A percentile compares a stretch with the other conserved stretches of the same genome.
Conservation (phyloP, 164 flowering plant species). For the Berberis thunbergii region DNA sequence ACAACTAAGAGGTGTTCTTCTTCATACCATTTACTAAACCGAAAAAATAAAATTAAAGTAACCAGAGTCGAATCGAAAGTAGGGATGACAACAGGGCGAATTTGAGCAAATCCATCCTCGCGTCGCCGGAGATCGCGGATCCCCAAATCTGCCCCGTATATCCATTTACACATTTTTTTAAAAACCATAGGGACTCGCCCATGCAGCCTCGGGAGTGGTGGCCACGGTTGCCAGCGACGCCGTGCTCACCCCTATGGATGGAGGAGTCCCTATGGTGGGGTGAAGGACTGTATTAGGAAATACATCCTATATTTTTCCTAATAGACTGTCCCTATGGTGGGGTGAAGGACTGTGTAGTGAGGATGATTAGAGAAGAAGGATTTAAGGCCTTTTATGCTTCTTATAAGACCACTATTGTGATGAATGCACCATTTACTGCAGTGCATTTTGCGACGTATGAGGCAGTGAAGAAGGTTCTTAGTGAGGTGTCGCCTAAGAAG, state of each 20-base stretch:
- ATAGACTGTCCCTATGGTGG: conserved; percentile 20
- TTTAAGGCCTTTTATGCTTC: conserved; percentile 17
- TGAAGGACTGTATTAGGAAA: too few species aligned
- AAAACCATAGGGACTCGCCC: conserved; percentile 3
- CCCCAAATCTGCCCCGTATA: too few species aligned
- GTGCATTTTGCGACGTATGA: conserved; percentile 24
- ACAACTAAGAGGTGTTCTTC: too few species aligned
- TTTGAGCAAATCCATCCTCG: too few species aligned
- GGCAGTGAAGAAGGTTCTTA: conserved; percentile 18
- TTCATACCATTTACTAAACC: too few species aligned
- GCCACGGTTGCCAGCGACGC: conserved; percentile 27
- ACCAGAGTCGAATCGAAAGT: too few species aligned
- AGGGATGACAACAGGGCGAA: too few species aligned
- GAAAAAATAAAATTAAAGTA: too few species aligned
- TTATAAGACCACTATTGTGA: conserved; percentile 21
- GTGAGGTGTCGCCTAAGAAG: conserved; percentile 10
- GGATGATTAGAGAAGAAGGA: conserved; percentile 20
- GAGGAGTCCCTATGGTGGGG: too few species aligned
- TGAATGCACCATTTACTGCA: conserved; percentile 25
- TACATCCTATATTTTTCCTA: too few species aligned
- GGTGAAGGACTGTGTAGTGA: conserved; percentile 20
- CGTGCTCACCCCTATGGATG: conserved; percentile 23
- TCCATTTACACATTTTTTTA: too few species aligned
- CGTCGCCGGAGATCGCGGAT: too few species aligned
- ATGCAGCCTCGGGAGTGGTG: conserved; percentile 15